A percentile compares a stretch with the other conserved stretches of the same genome.
These are phyloP conservation scores for Tulasnella sp. DNA, from an alignment of 768 basidiomycete genomes.

Conservation along the genomic window DNA sequence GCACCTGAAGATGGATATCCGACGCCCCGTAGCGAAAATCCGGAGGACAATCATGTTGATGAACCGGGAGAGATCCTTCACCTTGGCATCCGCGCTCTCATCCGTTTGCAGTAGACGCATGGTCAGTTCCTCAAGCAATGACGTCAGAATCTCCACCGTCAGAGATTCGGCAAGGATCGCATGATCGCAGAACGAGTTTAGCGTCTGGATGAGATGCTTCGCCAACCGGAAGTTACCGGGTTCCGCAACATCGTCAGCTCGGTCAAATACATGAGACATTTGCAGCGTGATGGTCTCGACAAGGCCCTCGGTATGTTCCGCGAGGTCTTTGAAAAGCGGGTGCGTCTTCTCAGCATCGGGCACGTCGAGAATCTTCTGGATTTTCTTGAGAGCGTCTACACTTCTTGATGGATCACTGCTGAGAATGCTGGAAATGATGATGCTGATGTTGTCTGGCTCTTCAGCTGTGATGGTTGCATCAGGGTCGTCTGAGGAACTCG, in stretches of 20 bases:
- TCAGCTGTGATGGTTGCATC: not conserved
- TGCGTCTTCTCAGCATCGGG: constrained; percentile 58
- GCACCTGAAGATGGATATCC: constrained; percentile 85
- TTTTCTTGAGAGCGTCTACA: constrained; percentile 86
- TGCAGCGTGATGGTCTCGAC: constrained; percentile 84
- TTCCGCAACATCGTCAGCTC: constrained; percentile 54
- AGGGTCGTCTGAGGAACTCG: not conserved
- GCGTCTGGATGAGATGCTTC: constrained; percentile 93
- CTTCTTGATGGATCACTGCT: constrained; percentile 75
- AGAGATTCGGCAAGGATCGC: constrained; percentile 74
- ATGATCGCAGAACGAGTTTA: constrained; percentile 91
- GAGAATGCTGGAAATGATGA: constrained; percentile 78
- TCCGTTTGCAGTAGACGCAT: constrained; percentile 87
- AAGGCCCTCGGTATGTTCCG: constrained; percentile 69
- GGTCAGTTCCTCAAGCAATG: constrained; percentile 84
- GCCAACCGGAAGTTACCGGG: constrained; percentile 84
- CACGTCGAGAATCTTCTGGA: constrained; percentile 73
- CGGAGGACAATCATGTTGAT: constrained; percentile 98
- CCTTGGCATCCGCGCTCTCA: constrained; percentile 65
- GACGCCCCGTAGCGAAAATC: constrained; percentile 77
- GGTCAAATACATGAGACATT: constrained; percentile 85
- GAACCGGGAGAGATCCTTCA: constrained; percentile 88
- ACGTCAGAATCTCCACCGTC: constrained; percentile 70
- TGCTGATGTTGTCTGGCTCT: constrained; percentile 42
- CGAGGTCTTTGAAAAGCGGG: constrained; percentile 60